Evolutionary conservation across 2,329 filamentous ascomycete species (phyloP), one percentile per base, ranked within the genome.

Genomic region (Colletotrichum melonis): DNA sequence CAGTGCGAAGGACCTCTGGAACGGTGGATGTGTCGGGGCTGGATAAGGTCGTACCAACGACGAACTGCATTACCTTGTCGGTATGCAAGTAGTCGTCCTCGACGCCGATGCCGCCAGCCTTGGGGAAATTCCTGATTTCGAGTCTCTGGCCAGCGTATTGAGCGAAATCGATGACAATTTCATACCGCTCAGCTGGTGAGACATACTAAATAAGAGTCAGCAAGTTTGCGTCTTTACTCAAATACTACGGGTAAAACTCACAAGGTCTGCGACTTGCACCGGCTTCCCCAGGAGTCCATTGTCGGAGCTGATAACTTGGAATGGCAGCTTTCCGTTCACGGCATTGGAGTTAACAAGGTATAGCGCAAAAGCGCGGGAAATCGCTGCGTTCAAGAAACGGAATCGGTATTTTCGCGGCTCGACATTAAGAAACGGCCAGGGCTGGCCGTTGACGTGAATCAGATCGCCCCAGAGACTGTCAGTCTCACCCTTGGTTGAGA

Each of bases 331-430:
- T 38, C 35, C 74, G 30, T 75, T 73, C 28, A 74, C 58, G 2
- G 69, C 72, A 42, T 79, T 81, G 30, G 79, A 78, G 30, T 82
- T 81, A 38, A 78, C 76, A 28, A 89, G 84, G 76, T 86, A 88
- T 8, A 90, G 79, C 11, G 83, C 80, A 72, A 87, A 90, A 12
- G 84, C 82, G 58, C 86, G 80, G 30, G 83, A 85, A 55, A 88
- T 77, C 8, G 85, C 82, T 7, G 85, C 84, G 77, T 90, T 84
- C 26, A 89, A 82, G 64, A 90, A 76, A 1, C 89, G 82, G 76
- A 91, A 86, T n/a, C 88, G 87, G 78, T 91, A 91, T 78, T 90
- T 91, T 77, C 89, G 85, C 12, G 88, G 88, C 78, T 91, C 86
- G 2, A 91, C 89, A 19, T 85, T 83, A 5, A 89, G 75, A 75